Base-by-base conservation (phyloP, 257 asterid species). In the Fraxinus americana region DNA sequence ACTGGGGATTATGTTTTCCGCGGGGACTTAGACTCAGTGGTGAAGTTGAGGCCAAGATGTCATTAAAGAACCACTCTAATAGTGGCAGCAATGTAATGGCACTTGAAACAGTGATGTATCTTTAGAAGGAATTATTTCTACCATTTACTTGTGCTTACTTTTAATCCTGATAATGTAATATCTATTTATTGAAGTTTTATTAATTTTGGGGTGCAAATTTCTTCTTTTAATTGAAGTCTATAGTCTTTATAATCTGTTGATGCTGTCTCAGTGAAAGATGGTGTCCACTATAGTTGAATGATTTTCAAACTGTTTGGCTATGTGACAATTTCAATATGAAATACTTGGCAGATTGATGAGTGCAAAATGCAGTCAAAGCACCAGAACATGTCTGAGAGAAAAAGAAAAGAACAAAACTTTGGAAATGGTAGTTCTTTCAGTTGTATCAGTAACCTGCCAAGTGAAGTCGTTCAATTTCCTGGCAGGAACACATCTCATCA, bases 291-390 rank as follows among this genome's bases (percentile, higher is more conserved):
- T 27, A 59, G 8, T 54, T 19, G 65, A 54, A 19, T 19, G 54
- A 54, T 54, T 19, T 54, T 54, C 9, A 1, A 19, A 54, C 27
- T 16, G 65, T 54, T 52, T 34, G 36, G 35, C 67, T 52, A 39
- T 38, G 50, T 75, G 39, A 43, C 52, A 78, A 83, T 77, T 70
- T 36, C 34, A 57, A 45, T 78, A 72, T 79, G 43, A 75, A 77
- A 27, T 76, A 68, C 74, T 85, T 84, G 77, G 73, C 91, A 92
- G 99, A 80, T 79, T 66, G 86, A 72, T 50, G 84, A 61, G 79
- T 77, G 79, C 65, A 85, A 75, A 66, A 86, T 85, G 84, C 89
- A 86, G 84, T 81, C 79, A 38, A 88, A 80, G 85, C 85, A 77
- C 68, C 83, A 76, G 35, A 83, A 82, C 71, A 90, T 77, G 65